Conservation (phyloP, 108 stramenopile species). For the Pseudonitzschia multistriata region DNA sequence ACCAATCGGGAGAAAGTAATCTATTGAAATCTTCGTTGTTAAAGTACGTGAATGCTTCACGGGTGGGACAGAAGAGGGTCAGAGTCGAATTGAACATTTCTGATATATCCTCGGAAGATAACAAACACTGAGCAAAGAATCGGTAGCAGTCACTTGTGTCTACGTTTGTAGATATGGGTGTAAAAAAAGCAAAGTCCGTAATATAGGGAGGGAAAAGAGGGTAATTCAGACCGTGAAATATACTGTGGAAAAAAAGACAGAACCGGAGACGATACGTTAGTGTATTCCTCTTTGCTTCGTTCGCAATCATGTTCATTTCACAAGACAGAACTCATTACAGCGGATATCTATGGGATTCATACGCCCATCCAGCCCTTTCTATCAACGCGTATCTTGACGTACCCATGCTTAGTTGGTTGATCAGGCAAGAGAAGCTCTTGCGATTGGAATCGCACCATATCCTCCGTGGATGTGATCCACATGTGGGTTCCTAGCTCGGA, state of each 20-base stretch:
- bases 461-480: constrained; percentile 36
- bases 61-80: constrained; percentile 36
- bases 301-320: background rate
- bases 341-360: no score
- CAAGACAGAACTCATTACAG: no score
- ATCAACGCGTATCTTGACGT: background rate
- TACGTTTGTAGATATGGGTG: constrained; percentile 15
- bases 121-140: constrained; percentile 19
- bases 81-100: constrained; percentile 24
- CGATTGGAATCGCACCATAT: constrained; percentile 35
- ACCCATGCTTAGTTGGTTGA: constrained; percentile 31
- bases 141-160: constrained; percentile 32
- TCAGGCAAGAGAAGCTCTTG: constrained; percentile 24
- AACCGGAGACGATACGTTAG: background rate
- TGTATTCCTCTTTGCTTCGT: background rate
- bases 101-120: constrained; percentile 15
- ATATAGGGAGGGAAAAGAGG: constrained; percentile 33
- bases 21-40: constrained; percentile 39
- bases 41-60: constrained; percentile 34
- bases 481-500: constrained; percentile 31
- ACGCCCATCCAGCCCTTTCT: background rate
- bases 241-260: constrained; percentile 4
- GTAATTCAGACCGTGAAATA: constrained; percentile 32
- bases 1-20: constrained; percentile 33
- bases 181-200: constrained; percentile 36